Base-by-base conservation (phyloP, 805 yeast species). In the Osmozyma mogii region DNA sequence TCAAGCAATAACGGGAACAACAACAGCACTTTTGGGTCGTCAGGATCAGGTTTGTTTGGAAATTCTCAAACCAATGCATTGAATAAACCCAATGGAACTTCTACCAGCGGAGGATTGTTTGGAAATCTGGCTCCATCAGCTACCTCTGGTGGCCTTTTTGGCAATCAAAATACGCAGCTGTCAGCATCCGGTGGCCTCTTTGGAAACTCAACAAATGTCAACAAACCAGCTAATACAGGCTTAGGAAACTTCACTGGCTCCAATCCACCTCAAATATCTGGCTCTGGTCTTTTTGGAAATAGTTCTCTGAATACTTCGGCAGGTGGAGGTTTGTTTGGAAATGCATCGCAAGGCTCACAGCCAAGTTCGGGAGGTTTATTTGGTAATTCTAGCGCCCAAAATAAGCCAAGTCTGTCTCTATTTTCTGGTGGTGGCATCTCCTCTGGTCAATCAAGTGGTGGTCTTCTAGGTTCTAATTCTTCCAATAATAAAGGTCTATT, bases 321-420 rank as follows among this genome's bases (percentile, higher is more conserved):
- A 6, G 9, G 13, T 6, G 37, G 37, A 5, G 39, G 43, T 6
- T 33, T 38, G 20, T 41, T 44, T 32, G 44, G 52, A 8, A 35
- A 40, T 16, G 27, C 31, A 28, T 17, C 41, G 28, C 23, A 29
- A 36, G 23, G 25, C 38, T 13, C 15, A 38, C n/a, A 27, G 32
- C 8, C 30, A 22, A 24, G 37, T 41, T n/a, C 48, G 19, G 41
- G 46, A 8, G 49, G 53, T 2, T 36, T 54, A 15, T 49, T 52
- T 37, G 60, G 55, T 7, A 45, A 40, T 26, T 25, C 44, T 9
- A 30, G 24, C 31, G 25, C 32, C 21, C 28, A 23, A 10, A 20
- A 40, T 16, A 13, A n/a, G n/a, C n/a, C n/a, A n/a, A n/a, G n/a
- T n/a, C n/a, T n/a, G n/a, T n/a, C n/a, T n/a, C n/a, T n/a, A n/a